Conservation (phyloP, 768 basidiomycete genomes). For the Leccinum disarticulatum region DNA sequence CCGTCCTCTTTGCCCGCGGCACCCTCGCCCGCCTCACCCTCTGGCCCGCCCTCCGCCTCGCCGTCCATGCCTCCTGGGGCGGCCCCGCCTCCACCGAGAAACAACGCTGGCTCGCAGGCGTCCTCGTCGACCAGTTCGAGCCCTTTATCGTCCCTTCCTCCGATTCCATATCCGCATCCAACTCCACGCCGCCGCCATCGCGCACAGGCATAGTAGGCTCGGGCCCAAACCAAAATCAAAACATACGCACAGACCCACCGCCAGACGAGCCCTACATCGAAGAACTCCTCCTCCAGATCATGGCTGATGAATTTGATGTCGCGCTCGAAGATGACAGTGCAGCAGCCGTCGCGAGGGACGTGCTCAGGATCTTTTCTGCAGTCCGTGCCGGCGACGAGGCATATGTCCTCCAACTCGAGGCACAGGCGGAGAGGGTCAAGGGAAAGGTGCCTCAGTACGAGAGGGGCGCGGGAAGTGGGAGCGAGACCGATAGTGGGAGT, state of each 20-base stretch:
- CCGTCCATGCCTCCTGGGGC: slow-evolving; percentile 85
- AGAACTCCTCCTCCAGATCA: slow-evolving; percentile 76
- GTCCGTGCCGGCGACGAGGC: slow-evolving; percentile 45
- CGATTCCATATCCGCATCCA: background rate
- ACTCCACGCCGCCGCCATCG: background rate
- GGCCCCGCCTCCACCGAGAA: slow-evolving; percentile 72
- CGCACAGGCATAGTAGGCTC: background rate
- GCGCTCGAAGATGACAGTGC: slow-evolving; percentile 84
- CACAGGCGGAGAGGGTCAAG: slow-evolving; percentile 53
- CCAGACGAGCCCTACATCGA: slow-evolving; percentile 79
- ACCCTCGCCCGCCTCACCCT: slow-evolving; percentile 76
- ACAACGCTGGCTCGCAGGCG: slow-evolving; percentile 81
- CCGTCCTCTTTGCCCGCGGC: slow-evolving; percentile 82
- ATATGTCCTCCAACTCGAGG: slow-evolving; percentile 61
- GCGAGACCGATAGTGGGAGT: slow-evolving; percentile 43
- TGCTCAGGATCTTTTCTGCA: slow-evolving; percentile 68
- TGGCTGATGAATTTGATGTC: slow-evolving; percentile 86
- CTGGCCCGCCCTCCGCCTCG: slow-evolving; percentile 87
- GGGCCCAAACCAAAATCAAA: background rate
- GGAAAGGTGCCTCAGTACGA: slow-evolving; percentile 56
- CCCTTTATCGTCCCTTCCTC: slow-evolving; percentile 35
- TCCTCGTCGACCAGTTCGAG: slow-evolving; percentile 79
- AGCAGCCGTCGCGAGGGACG: slow-evolving; percentile 67
- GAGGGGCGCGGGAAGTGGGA: slow-evolving; percentile 34
- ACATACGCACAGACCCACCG: background rate